Evolutionary conservation across 345 rosid genomes (phyloP).

Genomic region (Syzygium aromaticum): DNA sequence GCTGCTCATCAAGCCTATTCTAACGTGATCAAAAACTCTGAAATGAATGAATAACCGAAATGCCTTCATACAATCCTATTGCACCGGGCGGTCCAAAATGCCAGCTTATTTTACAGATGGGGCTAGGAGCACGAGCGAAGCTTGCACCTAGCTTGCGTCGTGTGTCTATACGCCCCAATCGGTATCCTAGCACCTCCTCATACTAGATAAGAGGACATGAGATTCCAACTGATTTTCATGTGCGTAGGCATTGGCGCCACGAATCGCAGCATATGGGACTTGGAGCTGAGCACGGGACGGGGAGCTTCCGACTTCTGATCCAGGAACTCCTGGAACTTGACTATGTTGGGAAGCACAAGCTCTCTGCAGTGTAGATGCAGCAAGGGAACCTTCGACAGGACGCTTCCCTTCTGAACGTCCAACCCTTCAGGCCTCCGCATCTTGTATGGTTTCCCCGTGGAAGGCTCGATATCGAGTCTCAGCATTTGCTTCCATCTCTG

Average conservation of each 20-base stretch:
- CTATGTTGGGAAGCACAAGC: conserved; percentile 77
- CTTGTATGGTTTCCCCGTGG: conserved; percentile 61
- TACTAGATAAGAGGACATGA: conserved; percentile 85
- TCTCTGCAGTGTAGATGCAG: conserved; percentile 85
- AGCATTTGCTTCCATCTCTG: conserved; percentile 84
- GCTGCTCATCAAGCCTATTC: not conserved
- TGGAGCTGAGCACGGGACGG: conserved; percentile 12
- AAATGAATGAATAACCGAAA: not conserved
- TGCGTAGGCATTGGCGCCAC: conserved; percentile 79
- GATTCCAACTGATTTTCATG: conserved; percentile 93
- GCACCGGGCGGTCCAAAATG: not conserved
- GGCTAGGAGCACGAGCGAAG: not conserved
- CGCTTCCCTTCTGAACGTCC: conserved; percentile 92
- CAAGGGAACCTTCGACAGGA: conserved; percentile 79
- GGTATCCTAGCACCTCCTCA: conserved; percentile 1
- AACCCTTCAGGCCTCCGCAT: conserved; percentile 73
- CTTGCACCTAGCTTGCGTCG: not conserved
- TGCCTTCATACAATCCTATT: not conserved
- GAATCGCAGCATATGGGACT: conserved; percentile 60
- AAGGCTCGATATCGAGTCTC: conserved; percentile 55
- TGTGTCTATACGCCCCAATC: not conserved
- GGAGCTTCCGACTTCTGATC: conserved; percentile 17
- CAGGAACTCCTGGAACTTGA: conserved; percentile 41
- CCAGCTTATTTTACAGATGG: not conserved
- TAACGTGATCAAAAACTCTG: not conserved